Percentiles rank a stretch among this genome's conserved stretches.
Evolutionary conservation across 2,329 filamentous ascomycete species (phyloP).

Genomic region (Phaeomoniella chlamydospora): DNA sequence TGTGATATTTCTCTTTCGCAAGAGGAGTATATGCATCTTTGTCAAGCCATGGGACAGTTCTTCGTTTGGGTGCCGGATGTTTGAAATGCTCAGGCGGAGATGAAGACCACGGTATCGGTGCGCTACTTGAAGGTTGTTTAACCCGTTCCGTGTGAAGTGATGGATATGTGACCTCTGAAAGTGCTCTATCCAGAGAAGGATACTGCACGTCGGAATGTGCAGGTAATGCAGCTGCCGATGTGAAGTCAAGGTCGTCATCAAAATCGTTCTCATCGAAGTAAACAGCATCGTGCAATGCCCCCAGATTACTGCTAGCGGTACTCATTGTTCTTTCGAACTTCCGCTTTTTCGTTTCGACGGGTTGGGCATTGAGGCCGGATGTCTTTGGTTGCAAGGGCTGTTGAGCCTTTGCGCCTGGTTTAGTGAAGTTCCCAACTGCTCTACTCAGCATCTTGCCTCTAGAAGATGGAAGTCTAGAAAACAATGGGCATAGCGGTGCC

Average conservation of each 20-base stretch:
- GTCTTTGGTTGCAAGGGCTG: slow-evolving; percentile 1
- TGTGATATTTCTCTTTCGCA: slow-evolving; percentile 22
- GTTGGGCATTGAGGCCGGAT: neutral
- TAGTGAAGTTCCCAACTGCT: neutral
- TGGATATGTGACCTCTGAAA: slow-evolving; percentile 18
- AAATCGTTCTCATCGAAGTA: slow-evolving; percentile 72
- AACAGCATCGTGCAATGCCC: slow-evolving; percentile 32
- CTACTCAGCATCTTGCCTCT: slow-evolving; percentile 1
- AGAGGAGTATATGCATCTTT: slow-evolving; percentile 25
- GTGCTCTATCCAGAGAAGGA: slow-evolving; percentile 4
- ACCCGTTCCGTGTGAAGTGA: slow-evolving; percentile 14
- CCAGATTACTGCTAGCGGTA: slow-evolving; percentile 13
- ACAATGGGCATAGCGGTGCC: neutral
- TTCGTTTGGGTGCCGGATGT: slow-evolving; percentile 38
- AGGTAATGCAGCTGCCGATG: slow-evolving; percentile 43
- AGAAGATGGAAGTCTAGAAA: neutral
- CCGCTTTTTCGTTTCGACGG: slow-evolving; percentile 5
- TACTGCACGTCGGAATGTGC: slow-evolving; percentile 21
- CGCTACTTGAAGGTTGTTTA: slow-evolving; percentile 33
- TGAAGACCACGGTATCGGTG: slow-evolving; percentile 56
- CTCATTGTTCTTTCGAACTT: slow-evolving; percentile 12
- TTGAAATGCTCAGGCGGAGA: slow-evolving; percentile 30
- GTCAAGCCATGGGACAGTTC: slow-evolving; percentile 47
- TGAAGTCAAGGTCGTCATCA: slow-evolving; percentile 68
- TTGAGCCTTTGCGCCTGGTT: neutral